phyloP scores from a whole-genome alignment of 2,329 filamentous ascomycete species.

The Cladosporium sp. region DNA sequence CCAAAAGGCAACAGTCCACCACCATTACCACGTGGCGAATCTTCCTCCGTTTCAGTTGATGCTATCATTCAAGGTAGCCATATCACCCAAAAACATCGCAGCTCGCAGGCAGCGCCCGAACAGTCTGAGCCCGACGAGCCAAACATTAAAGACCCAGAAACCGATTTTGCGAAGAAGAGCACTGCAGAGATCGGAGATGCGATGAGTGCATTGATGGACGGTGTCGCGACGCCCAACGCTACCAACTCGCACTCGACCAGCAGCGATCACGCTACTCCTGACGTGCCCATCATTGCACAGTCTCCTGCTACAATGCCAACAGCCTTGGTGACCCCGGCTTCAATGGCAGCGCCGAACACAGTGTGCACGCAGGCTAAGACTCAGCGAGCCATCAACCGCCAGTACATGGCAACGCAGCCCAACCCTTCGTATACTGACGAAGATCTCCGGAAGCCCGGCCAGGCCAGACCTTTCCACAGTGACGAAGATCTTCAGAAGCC shows the following conservation, averaged over 20 bases:
- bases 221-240: not conserved
- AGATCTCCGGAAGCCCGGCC: too few species aligned
- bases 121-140: not conserved
- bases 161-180: not conserved
- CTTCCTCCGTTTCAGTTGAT: not conserved
- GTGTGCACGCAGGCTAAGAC: not conserved
- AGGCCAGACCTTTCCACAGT: not conserved
- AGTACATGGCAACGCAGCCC: not conserved
- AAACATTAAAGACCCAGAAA: not conserved
- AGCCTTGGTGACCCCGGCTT: not conserved
- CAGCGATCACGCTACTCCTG: too few species aligned
- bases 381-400: not conserved
- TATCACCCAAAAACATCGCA: not conserved
- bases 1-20: not conserved
- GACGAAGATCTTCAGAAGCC: too few species aligned
- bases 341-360: not conserved
- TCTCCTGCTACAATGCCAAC: not conserved
- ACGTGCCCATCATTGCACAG: not conserved
- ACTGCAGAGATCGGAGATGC: not conserved
- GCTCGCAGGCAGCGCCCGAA: not conserved
- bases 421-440: not conserved
- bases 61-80: slow-evolving; percentile 2
- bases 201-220: not conserved
- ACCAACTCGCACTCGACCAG: not conserved
- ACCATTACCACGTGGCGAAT: not conserved